A percentile compares a stretch with the other conserved stretches of the same genome.
phyloP scores from a whole-genome alignment of 768 basidiomycete genomes.

The Suillus subalutaceus region DNA sequence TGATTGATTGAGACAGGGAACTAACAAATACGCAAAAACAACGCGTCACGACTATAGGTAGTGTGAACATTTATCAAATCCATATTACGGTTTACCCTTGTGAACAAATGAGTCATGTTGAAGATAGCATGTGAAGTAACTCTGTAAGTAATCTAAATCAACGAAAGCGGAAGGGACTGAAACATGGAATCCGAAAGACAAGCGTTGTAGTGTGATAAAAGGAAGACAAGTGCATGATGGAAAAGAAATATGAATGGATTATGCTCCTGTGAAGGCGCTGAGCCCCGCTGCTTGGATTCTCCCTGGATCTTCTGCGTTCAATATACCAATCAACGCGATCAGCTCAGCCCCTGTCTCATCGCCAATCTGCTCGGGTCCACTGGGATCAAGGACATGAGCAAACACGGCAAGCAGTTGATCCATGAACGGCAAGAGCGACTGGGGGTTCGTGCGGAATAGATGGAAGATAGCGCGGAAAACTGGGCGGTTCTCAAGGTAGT shows the following conservation, averaged over 20 bases:
- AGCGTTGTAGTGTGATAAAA: slow-evolving; percentile 1
- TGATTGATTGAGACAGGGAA: slow-evolving; percentile 13
- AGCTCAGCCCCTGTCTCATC: slow-evolving; percentile 79
- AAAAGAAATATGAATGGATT: slow-evolving; percentile 15
- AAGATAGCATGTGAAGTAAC: slow-evolving; percentile 18
- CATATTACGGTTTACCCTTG: slow-evolving; percentile 10
- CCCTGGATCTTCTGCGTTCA: slow-evolving; percentile 75
- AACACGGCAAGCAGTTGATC: slow-evolving; percentile 82
- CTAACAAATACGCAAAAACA: slow-evolving; percentile 18
- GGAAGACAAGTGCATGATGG: slow-evolving; percentile 2
- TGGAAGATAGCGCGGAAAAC: slow-evolving; percentile 90
- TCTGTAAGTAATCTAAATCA: slow-evolving; percentile 22
- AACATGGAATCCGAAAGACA: slow-evolving; percentile 9
- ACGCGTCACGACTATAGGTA: slow-evolving; percentile 27
- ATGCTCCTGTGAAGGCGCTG: slow-evolving; percentile 48
- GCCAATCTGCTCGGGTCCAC: slow-evolving; percentile 71
- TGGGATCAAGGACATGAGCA: slow-evolving; percentile 80
- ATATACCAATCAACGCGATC: slow-evolving; percentile 67
- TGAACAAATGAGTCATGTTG: slow-evolving; percentile 9
- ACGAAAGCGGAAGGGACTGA: slow-evolving; percentile 10
- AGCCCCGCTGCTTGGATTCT: slow-evolving; percentile 85
- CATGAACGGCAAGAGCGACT: slow-evolving; percentile 71
- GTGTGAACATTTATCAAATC: slow-evolving; percentile 27
- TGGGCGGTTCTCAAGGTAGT: slow-evolving; percentile 87
- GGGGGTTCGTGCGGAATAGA: slow-evolving; percentile 78